These are phyloP conservation scores for Penicillium cataractarum DNA, from an alignment of 495 filamentous ascomycete genomes.

Conservation along the genomic window DNA sequence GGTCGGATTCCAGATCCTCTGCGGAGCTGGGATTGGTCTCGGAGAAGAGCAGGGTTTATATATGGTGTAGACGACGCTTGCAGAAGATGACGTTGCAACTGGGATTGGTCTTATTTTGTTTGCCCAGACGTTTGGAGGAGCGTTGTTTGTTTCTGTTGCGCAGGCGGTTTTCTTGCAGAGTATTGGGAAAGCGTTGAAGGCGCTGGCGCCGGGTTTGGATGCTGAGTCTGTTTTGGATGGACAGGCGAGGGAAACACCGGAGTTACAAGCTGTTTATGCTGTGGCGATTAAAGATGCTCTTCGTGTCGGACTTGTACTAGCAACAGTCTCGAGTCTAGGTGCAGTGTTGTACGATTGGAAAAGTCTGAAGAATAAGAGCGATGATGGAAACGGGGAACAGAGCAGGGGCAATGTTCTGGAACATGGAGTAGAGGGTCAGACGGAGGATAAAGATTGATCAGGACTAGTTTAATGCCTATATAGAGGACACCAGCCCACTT, in stretches of 20 bases:
- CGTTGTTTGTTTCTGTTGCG: slow-evolving; percentile 5
- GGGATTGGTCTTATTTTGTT: slow-evolving; percentile 7
- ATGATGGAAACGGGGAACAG: not conserved
- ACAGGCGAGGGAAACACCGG: no score
- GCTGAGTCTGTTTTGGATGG: not conserved
- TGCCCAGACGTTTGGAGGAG: slow-evolving; percentile 7
- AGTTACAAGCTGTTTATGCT: not conserved
- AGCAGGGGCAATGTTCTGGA: not conserved
- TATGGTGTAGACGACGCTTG: slow-evolving; percentile 4
- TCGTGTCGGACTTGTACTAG: not conserved
- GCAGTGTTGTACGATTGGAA: not conserved
- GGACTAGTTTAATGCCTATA: no score
- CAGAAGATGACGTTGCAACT: slow-evolving; percentile 4
- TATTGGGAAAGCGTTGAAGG: slow-evolving; percentile 2
- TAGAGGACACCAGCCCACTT: no score
- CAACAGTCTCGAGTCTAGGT: not conserved
- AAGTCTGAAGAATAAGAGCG: not conserved
- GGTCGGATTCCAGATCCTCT: slow-evolving; percentile 7
- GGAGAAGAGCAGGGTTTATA: slow-evolving; percentile 4
- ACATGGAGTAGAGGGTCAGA: not conserved
- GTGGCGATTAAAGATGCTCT: not conserved
- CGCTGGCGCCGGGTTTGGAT: not conserved
- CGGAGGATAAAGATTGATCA: not conserved
- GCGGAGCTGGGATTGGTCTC: slow-evolving; percentile 1
- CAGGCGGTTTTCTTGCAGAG: slow-evolving; percentile 5